A percentile compares a stretch with the other conserved stretches of the same genome.
Evolutionary conservation across 169 alveolate genomes (phyloP).

Genomic region (Plasmodium sp.): DNA sequence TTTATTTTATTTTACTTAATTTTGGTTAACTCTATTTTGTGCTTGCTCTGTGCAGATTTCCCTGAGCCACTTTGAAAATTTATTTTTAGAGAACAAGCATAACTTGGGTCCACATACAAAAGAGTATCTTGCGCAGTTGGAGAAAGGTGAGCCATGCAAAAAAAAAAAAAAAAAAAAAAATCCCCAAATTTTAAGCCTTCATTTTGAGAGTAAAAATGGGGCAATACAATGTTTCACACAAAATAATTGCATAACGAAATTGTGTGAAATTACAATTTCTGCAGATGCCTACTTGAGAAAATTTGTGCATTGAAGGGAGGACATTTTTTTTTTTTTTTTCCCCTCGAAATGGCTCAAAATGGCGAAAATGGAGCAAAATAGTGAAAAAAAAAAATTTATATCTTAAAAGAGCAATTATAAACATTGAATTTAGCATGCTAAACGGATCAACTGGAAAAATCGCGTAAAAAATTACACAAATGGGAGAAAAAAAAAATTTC

Average conservation of each 20-base stretch:
- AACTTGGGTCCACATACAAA: constrained; percentile 4
- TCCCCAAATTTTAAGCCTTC: not conserved
- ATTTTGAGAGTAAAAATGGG: not conserved
- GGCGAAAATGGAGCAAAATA: not conserved
- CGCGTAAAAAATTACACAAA: not conserved
- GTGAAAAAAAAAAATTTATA: not conserved
- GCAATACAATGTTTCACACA: not conserved
- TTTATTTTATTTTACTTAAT: not conserved
- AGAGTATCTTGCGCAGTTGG: constrained; percentile 24
- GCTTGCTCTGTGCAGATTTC: constrained; percentile 13
- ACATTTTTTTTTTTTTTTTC: not conserved
- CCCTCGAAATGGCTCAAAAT: not conserved
- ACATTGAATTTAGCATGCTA: not conserved
- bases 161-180: constrained; percentile 1
- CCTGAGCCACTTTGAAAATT: not conserved
- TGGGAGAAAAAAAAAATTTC: not conserved
- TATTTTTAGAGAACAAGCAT: not conserved
- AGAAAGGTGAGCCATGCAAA: constrained; percentile 8
- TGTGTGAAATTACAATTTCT: not conserved
- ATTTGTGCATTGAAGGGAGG: constrained; percentile 6
- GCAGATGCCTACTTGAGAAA: constrained; percentile 13
- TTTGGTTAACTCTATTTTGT: not conserved
- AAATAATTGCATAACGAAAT: not conserved
- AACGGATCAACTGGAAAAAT: not conserved
- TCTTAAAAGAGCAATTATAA: not conserved